phyloP scores from a whole-genome alignment of 352 stramenopile species.

The Globisporangium cederbergense region DNA sequence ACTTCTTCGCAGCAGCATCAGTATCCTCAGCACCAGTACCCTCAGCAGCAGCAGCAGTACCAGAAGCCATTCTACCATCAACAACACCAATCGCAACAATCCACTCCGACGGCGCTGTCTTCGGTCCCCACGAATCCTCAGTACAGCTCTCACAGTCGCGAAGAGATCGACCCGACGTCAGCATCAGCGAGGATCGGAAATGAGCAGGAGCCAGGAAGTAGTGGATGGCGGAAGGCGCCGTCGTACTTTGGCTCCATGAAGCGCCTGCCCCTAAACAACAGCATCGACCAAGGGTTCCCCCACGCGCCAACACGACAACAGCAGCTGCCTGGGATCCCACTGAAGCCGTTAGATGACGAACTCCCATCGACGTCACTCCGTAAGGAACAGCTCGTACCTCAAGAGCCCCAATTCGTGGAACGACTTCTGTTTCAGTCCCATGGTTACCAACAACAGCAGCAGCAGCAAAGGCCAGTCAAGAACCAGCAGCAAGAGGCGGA shows the following conservation, averaged over 20 bases:
- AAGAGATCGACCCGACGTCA: constrained; percentile 12
- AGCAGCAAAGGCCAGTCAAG: background rate
- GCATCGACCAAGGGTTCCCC: background rate
- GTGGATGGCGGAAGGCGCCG: constrained; percentile 37
- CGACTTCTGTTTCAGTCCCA: background rate
- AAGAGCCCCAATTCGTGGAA: constrained; percentile 1
- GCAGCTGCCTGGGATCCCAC: background rate
- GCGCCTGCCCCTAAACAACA: constrained; percentile 22
- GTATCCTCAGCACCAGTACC: constrained; percentile 7
- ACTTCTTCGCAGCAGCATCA: constrained; percentile 14
- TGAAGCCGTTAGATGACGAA: background rate
- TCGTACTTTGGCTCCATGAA: constrained; percentile 57
- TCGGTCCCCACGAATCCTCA: background rate
- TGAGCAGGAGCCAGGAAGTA: background rate
- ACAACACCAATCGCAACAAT: background rate
- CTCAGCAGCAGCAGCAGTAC: constrained; percentile 5
- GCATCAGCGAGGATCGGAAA: background rate
- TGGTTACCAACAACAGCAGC: too few species aligned
- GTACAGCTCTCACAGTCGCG: constrained; percentile 5
- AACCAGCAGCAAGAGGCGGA: constrained; percentile 30
- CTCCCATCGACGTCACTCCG: constrained; percentile 9
- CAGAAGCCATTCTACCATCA: background rate
- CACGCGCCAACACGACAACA: background rate
- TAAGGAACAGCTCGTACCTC: background rate
- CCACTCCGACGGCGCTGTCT: background rate